phyloP scores from a whole-genome alignment of 805 yeast species.

The Myxozyma geophila region DNA sequence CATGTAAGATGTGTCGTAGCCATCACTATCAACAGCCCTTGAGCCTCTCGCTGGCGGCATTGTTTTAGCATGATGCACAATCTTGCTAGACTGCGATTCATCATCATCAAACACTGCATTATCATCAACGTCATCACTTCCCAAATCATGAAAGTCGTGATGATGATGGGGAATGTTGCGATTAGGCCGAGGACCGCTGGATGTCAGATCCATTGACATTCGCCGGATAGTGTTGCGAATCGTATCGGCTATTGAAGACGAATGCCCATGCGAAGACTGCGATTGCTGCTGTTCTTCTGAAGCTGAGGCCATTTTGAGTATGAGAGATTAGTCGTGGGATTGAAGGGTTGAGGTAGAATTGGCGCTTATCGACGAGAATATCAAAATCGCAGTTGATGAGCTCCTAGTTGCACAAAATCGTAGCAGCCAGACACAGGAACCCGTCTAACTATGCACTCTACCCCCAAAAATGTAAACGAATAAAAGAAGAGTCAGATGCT shows the following conservation, averaged over 20 bases:
- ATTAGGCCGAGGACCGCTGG: background rate
- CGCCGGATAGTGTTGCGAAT: slow-evolving; percentile 36
- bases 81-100: background rate
- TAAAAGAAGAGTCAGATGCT: no score
- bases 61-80: slow-evolving; percentile 15
- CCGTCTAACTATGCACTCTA: no score
- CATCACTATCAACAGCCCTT: background rate
- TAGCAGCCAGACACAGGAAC: no score
- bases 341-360: background rate
- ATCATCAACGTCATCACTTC: slow-evolving; percentile 23
- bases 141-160: slow-evolving; percentile 35
- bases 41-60: background rate
- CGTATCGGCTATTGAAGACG: slow-evolving; percentile 28
- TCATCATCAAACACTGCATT: slow-evolving; percentile 15
- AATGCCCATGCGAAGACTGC: slow-evolving; percentile 6
- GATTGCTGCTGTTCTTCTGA: slow-evolving; percentile 9
- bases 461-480: no score
- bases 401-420: no score
- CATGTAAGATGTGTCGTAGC: background rate
- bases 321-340: background rate
- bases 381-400: no score
- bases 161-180: slow-evolving; percentile 30
- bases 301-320: slow-evolving; percentile 6
- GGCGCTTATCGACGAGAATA: background rate
- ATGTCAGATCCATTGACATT: slow-evolving; percentile 28